These are phyloP conservation scores for Epithemia pelagica DNA, from an alignment of 108 stramenopile genomes.

Conservation along the genomic window DNA sequence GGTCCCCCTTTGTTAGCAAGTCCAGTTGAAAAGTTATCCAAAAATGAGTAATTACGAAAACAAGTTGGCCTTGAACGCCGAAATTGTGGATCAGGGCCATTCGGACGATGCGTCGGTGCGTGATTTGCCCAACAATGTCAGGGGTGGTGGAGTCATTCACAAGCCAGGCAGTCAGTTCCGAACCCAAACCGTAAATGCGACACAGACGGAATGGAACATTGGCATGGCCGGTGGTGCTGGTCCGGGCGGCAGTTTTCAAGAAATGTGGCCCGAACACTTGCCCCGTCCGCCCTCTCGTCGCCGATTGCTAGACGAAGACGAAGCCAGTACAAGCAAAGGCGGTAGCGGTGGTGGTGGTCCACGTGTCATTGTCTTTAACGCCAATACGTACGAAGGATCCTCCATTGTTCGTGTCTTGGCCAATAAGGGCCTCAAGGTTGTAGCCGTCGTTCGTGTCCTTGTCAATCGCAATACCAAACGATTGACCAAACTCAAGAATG, in stretches of 20 bases:
- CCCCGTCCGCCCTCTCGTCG: slow-evolving; percentile 12
- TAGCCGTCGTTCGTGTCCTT: slow-evolving; percentile 43
- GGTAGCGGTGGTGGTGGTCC: not conserved
- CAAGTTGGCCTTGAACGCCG: not conserved
- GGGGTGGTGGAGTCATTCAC: not conserved
- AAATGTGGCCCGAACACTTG: slow-evolving; percentile 10
- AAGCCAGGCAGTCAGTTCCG: not conserved
- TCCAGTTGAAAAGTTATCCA: too few relatives aligned
- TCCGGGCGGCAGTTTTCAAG: slow-evolving; percentile 6
- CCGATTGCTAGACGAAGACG: slow-evolving; percentile 5
- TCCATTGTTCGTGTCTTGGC: slow-evolving; percentile 40
- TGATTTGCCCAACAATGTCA: not conserved
- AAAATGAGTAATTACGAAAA: not conserved
- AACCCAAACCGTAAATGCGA: not conserved
- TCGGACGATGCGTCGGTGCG: not conserved
- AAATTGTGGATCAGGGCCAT: slow-evolving; percentile 3
- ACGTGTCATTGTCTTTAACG: slow-evolving; percentile 33
- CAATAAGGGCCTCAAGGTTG: slow-evolving; percentile 35
- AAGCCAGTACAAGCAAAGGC: not conserved
- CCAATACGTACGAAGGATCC: slow-evolving; percentile 43
- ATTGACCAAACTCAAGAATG: slow-evolving; percentile 35
- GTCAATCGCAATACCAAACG: slow-evolving; percentile 34
- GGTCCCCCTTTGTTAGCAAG: too few relatives aligned
- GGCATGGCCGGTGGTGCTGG: not conserved
- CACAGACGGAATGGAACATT: slow-evolving; percentile 12